These are phyloP conservation scores for Leccinum laetum DNA, from an alignment of 1,284 basidiomycete species.

Conservation along the genomic window DNA sequence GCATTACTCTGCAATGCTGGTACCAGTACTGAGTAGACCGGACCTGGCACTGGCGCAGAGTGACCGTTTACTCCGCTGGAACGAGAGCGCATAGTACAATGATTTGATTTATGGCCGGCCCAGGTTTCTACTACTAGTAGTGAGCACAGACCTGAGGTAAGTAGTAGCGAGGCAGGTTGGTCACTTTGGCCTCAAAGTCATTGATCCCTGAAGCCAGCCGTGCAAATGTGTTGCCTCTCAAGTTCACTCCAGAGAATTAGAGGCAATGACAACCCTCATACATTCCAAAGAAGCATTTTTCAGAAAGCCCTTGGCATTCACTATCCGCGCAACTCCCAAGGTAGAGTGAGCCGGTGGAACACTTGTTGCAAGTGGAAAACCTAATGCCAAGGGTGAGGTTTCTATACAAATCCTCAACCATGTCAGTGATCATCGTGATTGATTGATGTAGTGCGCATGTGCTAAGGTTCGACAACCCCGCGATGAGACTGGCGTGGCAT, in stretches of 20 bases:
- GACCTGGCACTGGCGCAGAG: neutral
- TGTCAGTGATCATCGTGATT: neutral
- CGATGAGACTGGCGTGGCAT: neutral
- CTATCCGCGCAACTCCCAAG: neutral
- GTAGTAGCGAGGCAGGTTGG: neutral
- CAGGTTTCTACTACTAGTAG: neutral
- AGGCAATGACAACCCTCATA: neutral
- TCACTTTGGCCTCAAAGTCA: neutral
- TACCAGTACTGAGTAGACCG: too few species aligned
- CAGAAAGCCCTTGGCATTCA: neutral
- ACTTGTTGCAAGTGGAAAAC: neutral
- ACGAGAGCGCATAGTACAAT: neutral
- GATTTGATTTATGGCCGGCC: neutral
- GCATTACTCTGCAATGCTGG: neutral
- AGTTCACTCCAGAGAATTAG: neutral
- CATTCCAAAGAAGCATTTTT: neutral
- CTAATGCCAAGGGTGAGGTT: neutral
- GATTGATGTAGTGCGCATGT: neutral
- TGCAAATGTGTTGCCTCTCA: neutral
- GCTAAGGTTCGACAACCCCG: neutral
- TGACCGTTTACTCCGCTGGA: neutral
- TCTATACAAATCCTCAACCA: neutral
- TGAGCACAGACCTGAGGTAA: neutral
- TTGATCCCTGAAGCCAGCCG: neutral
- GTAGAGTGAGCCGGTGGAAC: neutral